Percentiles rank a stretch among this genome's conserved stretches.
phyloP scores from a whole-genome alignment of 441 rosid species.

The Daphne laureola region DNA sequence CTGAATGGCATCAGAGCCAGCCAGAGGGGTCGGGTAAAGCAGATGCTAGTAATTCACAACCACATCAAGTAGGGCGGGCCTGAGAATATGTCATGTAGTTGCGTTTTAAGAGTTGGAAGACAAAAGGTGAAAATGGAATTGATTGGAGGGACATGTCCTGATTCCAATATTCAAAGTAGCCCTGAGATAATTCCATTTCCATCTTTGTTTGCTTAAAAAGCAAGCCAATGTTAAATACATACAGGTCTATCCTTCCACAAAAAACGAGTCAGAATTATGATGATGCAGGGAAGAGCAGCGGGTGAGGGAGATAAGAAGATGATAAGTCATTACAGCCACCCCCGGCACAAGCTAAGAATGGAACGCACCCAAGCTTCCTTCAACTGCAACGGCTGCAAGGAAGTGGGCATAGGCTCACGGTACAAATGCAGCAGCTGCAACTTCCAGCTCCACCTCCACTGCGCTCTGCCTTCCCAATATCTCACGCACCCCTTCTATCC shows the following conservation, averaged over 20 bases:
- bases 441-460: conserved; percentile 81
- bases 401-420: conserved; percentile 80
- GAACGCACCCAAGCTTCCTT: conserved; percentile 67
- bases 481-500: conserved; percentile 72
- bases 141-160: no score
- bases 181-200: conserved; percentile 39
- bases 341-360: conserved; percentile 56
- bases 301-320: conserved; percentile 16
- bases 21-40: no score
- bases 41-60: no score
- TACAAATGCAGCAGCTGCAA: conserved; percentile 61
- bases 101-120: no score
- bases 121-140: neutral
- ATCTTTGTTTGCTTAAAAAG: no score
- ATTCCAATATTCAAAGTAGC: neutral
- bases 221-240: no score
- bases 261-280: no score
- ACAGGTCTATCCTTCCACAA: no score
- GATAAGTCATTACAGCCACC: conserved; percentile 72
- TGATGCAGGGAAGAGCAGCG: no score
- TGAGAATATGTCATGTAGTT: no score
- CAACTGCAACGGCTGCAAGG: conserved; percentile 94
- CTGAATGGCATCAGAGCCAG: no score
- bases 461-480: conserved; percentile 52
- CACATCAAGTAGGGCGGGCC: no score